Evolutionary conservation across 208 protist genomes (phyloP).

Genomic region (Trypanosoma boissoni): DNA sequence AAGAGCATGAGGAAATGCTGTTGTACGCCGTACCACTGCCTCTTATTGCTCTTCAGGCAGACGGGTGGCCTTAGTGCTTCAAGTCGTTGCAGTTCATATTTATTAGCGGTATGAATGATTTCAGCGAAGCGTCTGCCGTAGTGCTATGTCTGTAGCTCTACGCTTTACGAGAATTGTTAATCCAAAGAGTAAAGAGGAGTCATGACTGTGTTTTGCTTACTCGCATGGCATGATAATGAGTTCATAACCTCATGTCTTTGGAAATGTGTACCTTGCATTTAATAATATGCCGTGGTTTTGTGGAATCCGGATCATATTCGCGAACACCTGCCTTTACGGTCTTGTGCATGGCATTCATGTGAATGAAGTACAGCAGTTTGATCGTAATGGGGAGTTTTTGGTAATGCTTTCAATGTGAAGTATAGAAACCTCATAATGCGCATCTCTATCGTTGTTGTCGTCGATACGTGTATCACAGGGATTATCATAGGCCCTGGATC

Average conservation of each 20-base stretch:
- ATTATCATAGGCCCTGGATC: slow-evolving; percentile 59
- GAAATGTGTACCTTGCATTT: slow-evolving; percentile 38
- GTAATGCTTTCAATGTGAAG: slow-evolving; percentile 20
- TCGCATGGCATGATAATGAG: slow-evolving; percentile 42
- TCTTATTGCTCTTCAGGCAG: slow-evolving; percentile 19
- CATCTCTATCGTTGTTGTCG: slow-evolving; percentile 39
- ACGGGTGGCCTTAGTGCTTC: slow-evolving; percentile 28
- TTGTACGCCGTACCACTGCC: too few species aligned
- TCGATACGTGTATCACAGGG: slow-evolving; percentile 33
- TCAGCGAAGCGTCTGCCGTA: slow-evolving; percentile 47
- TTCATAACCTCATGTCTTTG: slow-evolving; percentile 52
- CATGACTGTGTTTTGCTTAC: slow-evolving; percentile 58
- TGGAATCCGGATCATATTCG: slow-evolving; percentile 31
- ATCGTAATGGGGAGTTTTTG: slow-evolving; percentile 23
- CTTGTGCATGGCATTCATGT: slow-evolving; percentile 26
- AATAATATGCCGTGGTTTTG: slow-evolving; percentile 33
- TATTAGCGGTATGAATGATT: slow-evolving; percentile 49
- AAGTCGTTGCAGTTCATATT: slow-evolving; percentile 34
- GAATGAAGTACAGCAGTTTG: slow-evolving; percentile 32
- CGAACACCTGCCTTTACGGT: slow-evolving; percentile 23
- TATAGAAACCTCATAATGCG: slow-evolving; percentile 20
- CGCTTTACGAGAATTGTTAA: slow-evolving; percentile 29
- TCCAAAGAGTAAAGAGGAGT: slow-evolving; percentile 27
- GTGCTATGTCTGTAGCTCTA: slow-evolving; percentile 36
- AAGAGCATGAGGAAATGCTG: slow-evolving; percentile 38